phyloP scores from a whole-genome alignment of 106 monocot species.

The Gastrodia elata region DNA sequence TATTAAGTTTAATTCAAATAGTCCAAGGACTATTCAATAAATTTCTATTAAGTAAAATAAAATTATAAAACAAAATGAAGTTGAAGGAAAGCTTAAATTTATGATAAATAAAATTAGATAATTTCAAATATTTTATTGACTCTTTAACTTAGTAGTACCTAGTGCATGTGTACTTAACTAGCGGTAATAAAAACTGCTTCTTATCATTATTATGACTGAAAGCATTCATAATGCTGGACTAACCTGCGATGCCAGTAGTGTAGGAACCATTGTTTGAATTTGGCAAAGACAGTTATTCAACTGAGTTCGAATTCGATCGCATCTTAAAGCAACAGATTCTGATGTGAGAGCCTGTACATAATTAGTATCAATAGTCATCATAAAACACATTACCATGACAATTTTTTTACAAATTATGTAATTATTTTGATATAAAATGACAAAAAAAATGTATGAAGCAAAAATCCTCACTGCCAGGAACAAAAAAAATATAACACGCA shows the following conservation, averaged over 20 bases:
- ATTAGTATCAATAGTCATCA: neutral
- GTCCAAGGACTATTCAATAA: too few relatives aligned
- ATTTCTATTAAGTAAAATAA: too few relatives aligned
- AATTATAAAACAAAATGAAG: too few relatives aligned
- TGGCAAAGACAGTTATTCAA: constrained; percentile 34
- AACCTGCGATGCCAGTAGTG: constrained; percentile 49
- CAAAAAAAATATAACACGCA: neutral
- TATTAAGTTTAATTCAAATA: too few relatives aligned
- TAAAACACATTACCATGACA: neutral
- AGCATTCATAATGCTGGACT: constrained; percentile 13
- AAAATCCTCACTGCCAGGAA: neutral
- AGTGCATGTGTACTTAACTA: too few relatives aligned
- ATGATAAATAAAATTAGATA: too few relatives aligned
- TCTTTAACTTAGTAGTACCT: too few relatives aligned
- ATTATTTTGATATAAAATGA: neutral
- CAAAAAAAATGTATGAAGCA: neutral
- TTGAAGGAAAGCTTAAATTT: too few relatives aligned
- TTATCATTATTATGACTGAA: constrained; percentile 4
- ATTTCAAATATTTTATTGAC: too few relatives aligned
- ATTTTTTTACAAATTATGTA: neutral
- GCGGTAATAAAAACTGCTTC: neutral
- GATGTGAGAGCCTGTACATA: constrained; percentile 52
- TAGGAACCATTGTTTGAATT: constrained; percentile 58
- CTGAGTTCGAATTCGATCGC: constrained; percentile 46
- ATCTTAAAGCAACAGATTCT: constrained; percentile 44